A percentile compares a stretch with the other conserved stretches of the same genome.
These are phyloP conservation scores for Gossypium mustelinum DNA, from an alignment of 345 rosid genomes.

Conservation along the genomic window DNA sequence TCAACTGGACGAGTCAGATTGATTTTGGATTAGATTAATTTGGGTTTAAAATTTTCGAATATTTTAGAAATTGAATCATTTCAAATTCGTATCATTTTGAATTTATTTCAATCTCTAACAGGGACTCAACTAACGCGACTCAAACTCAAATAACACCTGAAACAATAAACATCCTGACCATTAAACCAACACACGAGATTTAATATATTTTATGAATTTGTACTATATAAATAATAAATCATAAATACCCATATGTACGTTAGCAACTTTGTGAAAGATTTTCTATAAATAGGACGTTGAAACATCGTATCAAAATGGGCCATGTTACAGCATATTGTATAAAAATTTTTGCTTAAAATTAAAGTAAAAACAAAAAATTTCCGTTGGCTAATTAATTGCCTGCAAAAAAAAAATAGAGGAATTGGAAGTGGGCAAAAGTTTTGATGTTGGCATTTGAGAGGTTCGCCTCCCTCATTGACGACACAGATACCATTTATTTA, in stretches of 20 bases:
- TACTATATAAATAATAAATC: no score
- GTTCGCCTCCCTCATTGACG: conserved; percentile 46
- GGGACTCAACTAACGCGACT: fast-evolving
- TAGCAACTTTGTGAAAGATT: not conserved
- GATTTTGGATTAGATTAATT: no score
- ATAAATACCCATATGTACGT: no score
- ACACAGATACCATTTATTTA: conserved; percentile 18
- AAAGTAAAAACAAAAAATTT: not conserved
- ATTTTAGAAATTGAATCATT: no score
- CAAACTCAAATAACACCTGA: fast-evolving
- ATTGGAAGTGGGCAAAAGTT: not conserved
- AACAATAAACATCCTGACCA: fast-evolving
- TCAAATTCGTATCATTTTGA: no score
- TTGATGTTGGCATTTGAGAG: conserved; percentile 15
- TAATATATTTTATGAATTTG: not conserved
- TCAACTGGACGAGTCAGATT: no score
- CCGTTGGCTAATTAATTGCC: not conserved
- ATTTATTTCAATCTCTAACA: no score
- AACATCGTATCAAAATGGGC: not conserved
- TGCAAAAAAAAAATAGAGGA: not conserved
- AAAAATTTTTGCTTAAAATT: not conserved
- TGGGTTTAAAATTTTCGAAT: no score
- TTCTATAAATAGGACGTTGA: not conserved
- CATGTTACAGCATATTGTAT: not conserved
- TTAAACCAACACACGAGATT: no score